Evolutionary conservation across 768 basidiomycete genomes (phyloP).

Genomic region (Tremella yokohamensis): DNA sequence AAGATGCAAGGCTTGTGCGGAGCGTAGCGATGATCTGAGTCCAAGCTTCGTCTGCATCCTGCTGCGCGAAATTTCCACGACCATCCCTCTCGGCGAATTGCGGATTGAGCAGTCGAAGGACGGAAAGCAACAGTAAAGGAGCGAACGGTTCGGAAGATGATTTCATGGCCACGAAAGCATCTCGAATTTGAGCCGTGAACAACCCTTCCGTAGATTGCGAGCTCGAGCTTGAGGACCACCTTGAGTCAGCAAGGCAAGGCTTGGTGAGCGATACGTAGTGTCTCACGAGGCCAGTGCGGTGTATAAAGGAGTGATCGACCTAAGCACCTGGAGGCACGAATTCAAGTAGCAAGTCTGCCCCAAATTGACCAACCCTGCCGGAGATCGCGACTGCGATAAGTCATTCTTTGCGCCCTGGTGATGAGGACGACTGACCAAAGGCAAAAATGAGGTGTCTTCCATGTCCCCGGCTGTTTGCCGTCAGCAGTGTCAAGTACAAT

Average conservation of each 20-base stretch:
- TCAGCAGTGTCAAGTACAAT: not conserved
- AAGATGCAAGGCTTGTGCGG: conserved; percentile 3
- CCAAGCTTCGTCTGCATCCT: conserved; percentile 55
- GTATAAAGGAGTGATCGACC: conserved; percentile 84
- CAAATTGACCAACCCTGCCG: conserved; percentile 54
- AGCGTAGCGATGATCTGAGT: conserved; percentile 42
- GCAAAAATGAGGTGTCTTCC: not conserved
- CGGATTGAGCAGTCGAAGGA: conserved; percentile 71
- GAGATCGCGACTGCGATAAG: conserved; percentile 20
- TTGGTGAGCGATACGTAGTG: not conserved
- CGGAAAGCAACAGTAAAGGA: conserved; percentile 64
- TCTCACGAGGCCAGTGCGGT: conserved; percentile 62
- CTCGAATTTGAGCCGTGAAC: conserved; percentile 55
- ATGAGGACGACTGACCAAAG: not conserved
- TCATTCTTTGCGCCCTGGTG: not conserved
- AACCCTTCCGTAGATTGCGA: conserved; percentile 14
- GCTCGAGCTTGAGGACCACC: too few species aligned
- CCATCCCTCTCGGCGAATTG: conserved; percentile 76
- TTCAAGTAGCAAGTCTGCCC: conserved; percentile 99
- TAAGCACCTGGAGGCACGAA: conserved; percentile 87
- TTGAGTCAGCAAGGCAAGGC: too few species aligned
- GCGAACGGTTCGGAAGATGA: conserved; percentile 71
- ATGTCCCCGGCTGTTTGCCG: not conserved
- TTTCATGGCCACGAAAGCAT: conserved; percentile 69
- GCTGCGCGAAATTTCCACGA: conserved; percentile 70